Conservation (phyloP, 805 yeast species). For the Yarrowia keelungensis region DNA sequence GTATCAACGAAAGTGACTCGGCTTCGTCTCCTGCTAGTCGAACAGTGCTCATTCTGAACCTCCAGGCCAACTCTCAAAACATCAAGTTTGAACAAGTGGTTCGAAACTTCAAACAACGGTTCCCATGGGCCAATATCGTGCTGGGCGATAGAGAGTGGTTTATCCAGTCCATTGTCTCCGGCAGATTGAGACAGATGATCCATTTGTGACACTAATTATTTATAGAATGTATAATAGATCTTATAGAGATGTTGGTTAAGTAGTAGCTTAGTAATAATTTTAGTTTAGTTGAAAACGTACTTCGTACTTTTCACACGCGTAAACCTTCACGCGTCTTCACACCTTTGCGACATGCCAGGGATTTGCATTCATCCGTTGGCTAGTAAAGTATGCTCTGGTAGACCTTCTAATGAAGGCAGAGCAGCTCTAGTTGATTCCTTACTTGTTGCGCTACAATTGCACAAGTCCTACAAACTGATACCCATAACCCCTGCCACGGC, state of each 20-base stretch:
- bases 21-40: not conserved
- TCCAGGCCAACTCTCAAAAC: slow-evolving; percentile 4
- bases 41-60: slow-evolving; percentile 22
- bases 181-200: slow-evolving; percentile 29
- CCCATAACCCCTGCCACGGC: slow-evolving; percentile 15
- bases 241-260: no score
- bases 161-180: slow-evolving; percentile 24
- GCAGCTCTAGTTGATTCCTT: slow-evolving; percentile 25
- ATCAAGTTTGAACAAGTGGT: slow-evolving; percentile 1
- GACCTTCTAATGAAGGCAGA: slow-evolving; percentile 36
- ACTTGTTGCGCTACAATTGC: not conserved
- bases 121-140: slow-evolving; percentile 22
- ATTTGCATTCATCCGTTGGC: slow-evolving; percentile 37
- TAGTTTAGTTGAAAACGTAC: no score
- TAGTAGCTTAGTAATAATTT: no score
- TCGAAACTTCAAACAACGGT: slow-evolving; percentile 19
- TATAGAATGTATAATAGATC: slow-evolving; percentile 3
- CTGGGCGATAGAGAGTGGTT: slow-evolving; percentile 36
- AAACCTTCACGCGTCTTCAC: slow-evolving; percentile 2
- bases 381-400: slow-evolving; percentile 18
- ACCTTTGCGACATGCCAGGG: slow-evolving; percentile 23
- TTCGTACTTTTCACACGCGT: not conserved
- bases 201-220: slow-evolving; percentile 8
- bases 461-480: slow-evolving; percentile 21
- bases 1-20: not conserved